Conservation (phyloP, 257 asterid species). For the Catharanthus roseus region DNA sequence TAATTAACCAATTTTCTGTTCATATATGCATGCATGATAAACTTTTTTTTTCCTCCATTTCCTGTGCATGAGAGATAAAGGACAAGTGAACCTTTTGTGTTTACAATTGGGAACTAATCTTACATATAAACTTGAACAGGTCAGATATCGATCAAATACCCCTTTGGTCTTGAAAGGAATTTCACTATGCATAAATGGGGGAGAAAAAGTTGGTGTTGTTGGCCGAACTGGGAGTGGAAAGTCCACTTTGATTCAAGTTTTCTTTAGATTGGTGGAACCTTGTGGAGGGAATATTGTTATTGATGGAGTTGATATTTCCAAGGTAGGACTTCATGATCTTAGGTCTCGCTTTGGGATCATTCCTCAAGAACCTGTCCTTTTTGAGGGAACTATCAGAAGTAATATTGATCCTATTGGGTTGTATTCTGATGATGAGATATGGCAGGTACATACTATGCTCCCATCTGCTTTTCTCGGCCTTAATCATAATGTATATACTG, state of each 20-base stretch:
- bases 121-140: constrained; percentile 37
- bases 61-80: too few species aligned
- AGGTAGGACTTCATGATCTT: constrained; percentile 63
- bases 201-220: constrained; percentile 68
- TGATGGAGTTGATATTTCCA: constrained; percentile 57
- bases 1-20: constrained; percentile 15
- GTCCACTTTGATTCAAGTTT: constrained; percentile 63
- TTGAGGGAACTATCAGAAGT: constrained; percentile 66
- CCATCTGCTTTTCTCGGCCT: neutral
- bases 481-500: too few species aligned
- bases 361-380: constrained; percentile 81
- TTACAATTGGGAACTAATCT: neutral
- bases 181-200: constrained; percentile 46
- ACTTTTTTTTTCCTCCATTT: neutral
- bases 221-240: constrained; percentile 87
- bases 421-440: constrained; percentile 66
- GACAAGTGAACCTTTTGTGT: neutral
- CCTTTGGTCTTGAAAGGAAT: constrained; percentile 71
- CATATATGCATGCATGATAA: neutral
- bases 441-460: constrained; percentile 48
- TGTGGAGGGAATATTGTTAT: constrained; percentile 45
- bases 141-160: constrained; percentile 53
- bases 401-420: constrained; percentile 64
- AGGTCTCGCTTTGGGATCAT: constrained; percentile 76
- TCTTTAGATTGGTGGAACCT: constrained; percentile 75